These are phyloP conservation scores for Pseudopyricularia javanii DNA, from an alignment of 2,329 filamentous ascomycete species.

Conservation along the genomic window DNA sequence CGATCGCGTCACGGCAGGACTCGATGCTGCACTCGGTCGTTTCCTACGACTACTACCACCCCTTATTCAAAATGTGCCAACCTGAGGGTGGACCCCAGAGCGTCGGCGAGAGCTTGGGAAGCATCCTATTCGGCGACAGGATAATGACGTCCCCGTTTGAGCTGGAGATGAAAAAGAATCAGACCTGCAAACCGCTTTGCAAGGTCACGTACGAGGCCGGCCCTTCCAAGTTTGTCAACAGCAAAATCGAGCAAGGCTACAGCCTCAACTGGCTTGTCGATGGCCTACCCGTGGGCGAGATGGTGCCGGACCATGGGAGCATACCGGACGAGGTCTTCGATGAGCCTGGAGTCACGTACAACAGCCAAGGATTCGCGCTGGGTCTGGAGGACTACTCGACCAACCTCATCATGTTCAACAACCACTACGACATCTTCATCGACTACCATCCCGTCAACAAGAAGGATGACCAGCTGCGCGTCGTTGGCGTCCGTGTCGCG, in stretches of 20 bases:
- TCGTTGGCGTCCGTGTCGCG: slow-evolving; percentile 84
- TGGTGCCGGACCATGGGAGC: not conserved
- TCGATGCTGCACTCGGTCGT: slow-evolving; percentile 82
- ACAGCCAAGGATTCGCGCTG: slow-evolving; percentile 82
- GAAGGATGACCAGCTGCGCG: slow-evolving; percentile 58
- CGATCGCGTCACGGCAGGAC: slow-evolving; percentile 65
- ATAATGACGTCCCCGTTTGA: slow-evolving; percentile 94
- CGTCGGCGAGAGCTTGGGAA: slow-evolving; percentile 81
- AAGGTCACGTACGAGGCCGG: slow-evolving; percentile 48
- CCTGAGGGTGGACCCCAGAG: slow-evolving; percentile 65
- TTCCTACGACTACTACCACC: slow-evolving; percentile 92
- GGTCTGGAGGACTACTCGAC: slow-evolving; percentile 45
- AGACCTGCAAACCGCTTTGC: slow-evolving; percentile 78
- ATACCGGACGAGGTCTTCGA: slow-evolving; percentile 48
- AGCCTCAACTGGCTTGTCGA: slow-evolving; percentile 95
- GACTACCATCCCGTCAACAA: slow-evolving; percentile 77
- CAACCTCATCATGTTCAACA: slow-evolving; percentile 54
- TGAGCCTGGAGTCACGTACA: slow-evolving; percentile 66
- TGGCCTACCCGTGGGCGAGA: slow-evolving; percentile 78
- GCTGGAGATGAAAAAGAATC: slow-evolving; percentile 73
- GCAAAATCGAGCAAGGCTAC: slow-evolving; percentile 72
- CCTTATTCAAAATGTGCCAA: slow-evolving; percentile 75
- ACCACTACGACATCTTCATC: slow-evolving; percentile 88
- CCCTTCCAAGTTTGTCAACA: slow-evolving; percentile 69
- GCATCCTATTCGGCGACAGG: slow-evolving; percentile 92